Conservation (phyloP, 306 rosid genomes). For the Sophora flavescens region DNA sequence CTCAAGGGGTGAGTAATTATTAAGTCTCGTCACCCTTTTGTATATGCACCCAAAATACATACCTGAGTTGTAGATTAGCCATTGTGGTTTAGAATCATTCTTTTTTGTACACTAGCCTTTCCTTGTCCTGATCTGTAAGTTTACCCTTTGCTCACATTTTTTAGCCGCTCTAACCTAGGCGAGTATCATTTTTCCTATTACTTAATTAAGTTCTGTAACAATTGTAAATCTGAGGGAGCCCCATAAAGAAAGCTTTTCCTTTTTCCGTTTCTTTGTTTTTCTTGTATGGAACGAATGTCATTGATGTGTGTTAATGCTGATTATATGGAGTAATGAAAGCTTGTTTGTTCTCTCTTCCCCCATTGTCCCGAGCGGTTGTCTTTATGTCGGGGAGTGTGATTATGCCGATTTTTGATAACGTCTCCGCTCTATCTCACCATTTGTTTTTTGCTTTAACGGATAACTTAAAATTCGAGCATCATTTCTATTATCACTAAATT, state of each 20-base stretch:
- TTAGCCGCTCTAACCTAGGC: constrained; percentile 55
- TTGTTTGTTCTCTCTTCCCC: not conserved
- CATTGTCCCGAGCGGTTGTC: not conserved
- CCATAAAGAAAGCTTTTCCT: constrained; percentile 42
- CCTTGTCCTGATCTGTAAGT: constrained; percentile 46
- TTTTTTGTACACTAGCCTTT: constrained; percentile 68
- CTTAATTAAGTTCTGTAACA: constrained; percentile 45
- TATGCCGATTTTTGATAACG: not conserved
- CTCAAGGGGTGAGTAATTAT: constrained; percentile 59
- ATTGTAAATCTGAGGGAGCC: constrained; percentile 62
- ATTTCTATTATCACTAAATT: not conserved
- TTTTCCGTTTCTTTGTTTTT: not conserved
- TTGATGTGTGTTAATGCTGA: constrained; percentile 24
- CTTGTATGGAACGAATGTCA: constrained; percentile 1
- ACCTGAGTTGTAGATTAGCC: constrained; percentile 60
- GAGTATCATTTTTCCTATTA: constrained; percentile 12
- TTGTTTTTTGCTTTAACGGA: not conserved
- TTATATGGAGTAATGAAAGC: constrained; percentile 22
- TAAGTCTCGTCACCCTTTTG: constrained; percentile 59
- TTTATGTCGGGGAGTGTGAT: constrained; percentile 14
- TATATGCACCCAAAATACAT: constrained; percentile 57
- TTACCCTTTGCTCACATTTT: constrained; percentile 46
- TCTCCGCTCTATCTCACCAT: not conserved
- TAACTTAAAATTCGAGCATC: not conserved
- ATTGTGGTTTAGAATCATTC: constrained; percentile 58